Evolutionary conservation across 2,329 filamentous ascomycete genomes (phyloP).

Genomic region (Bipolaris victoriae): DNA sequence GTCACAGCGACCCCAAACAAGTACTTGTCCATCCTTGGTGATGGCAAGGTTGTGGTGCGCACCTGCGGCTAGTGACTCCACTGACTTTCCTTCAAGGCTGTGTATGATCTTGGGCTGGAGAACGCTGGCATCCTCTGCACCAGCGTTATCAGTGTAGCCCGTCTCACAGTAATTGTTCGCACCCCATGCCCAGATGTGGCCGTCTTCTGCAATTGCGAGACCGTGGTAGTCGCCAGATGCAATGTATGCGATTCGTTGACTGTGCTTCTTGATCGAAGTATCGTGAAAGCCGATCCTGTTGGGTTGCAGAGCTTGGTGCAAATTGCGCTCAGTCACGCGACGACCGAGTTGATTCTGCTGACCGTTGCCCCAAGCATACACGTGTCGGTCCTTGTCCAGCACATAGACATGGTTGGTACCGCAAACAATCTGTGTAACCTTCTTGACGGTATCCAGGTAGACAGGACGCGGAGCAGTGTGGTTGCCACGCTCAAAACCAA

Average conservation of each 20-base stretch:
- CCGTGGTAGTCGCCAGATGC: constrained; percentile 80
- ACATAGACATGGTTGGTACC: constrained; percentile 76
- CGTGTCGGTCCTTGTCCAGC: constrained; percentile 67
- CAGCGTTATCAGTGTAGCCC: constrained; percentile 67
- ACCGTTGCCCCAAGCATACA: constrained; percentile 74
- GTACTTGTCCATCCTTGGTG: constrained; percentile 60
- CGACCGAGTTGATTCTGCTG: constrained; percentile 75
- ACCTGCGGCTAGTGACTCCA: constrained; percentile 73
- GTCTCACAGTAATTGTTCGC: constrained; percentile 87
- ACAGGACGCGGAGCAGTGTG: constrained; percentile 52
- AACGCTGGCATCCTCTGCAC: constrained; percentile 73
- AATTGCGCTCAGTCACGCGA: constrained; percentile 65
- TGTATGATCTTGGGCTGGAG: constrained; percentile 69
- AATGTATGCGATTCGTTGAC: constrained; percentile 64
- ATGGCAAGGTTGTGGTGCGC: constrained; percentile 74
- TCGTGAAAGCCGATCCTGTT: constrained; percentile 63
- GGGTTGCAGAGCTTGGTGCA: constrained; percentile 61
- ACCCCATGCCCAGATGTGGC: constrained; percentile 80
- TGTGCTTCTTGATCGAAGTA: constrained; percentile 39
- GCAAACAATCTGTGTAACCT: constrained; percentile 67
- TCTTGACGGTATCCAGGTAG: constrained; percentile 67
- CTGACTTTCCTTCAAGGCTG: constrained; percentile 66
- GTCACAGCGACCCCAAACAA: constrained; percentile 67
- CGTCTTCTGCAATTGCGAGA: constrained; percentile 73
- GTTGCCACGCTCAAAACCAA: constrained; percentile 64